Conservation (phyloP, 225 moss, liverwort and hornwort species). For the Pseudoscleropodium purum region DNA sequence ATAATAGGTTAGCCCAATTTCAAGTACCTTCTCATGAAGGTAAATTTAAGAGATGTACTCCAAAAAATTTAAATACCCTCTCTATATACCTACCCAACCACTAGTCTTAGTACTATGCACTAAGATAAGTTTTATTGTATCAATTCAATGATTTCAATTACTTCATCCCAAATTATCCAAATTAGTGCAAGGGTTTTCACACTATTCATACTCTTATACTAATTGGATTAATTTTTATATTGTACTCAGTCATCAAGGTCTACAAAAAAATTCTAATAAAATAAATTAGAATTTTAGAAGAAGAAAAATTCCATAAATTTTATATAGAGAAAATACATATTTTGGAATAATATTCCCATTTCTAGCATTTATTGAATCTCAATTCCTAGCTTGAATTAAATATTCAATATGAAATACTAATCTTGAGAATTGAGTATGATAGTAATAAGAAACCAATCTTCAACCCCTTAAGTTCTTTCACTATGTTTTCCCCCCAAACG, state of each 20-base stretch:
- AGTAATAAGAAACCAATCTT: neutral
- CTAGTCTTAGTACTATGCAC: too few species aligned
- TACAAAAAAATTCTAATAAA: fast-evolving
- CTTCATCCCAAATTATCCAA: neutral
- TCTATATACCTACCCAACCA: too few species aligned
- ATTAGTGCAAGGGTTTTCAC: fast-evolving
- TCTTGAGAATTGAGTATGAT: too few species aligned
- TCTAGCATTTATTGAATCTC: fast-evolving
- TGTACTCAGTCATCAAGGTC: neutral
- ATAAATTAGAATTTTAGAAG: neutral
- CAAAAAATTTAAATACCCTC: too few species aligned
- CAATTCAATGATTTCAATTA: fast-evolving
- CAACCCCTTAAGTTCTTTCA: too few species aligned
- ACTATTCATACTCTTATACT: neutral
- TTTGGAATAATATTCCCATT: neutral
- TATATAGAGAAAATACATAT: neutral
- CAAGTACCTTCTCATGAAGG: too few species aligned
- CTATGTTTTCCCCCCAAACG: too few species aligned
- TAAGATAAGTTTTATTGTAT: too few species aligned
- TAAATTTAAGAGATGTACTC: too few species aligned
- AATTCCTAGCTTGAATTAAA: neutral
- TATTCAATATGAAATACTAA: too few species aligned
- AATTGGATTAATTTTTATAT: neutral
- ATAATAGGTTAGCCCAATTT: too few species aligned
- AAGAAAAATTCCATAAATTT: too few species aligned